Evolutionary conservation across 306 rosid species (phyloP), one percentile per base, ranked within the genome.

Genomic region (Canavalia ensiformis): DNA sequence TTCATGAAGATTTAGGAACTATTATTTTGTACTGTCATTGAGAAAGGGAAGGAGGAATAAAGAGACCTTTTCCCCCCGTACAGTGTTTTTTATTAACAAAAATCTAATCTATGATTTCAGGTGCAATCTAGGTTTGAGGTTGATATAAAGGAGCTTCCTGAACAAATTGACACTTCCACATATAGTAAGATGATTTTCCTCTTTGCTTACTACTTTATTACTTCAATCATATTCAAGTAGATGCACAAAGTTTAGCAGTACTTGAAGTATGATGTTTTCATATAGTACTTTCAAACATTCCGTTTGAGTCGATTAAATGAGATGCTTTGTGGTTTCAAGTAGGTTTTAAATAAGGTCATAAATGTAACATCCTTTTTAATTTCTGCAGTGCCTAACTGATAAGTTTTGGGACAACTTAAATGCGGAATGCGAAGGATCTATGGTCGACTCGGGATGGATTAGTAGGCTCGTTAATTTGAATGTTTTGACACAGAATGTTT

Each of bases 111-210:
- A 1, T 49, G 57, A 59, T 55, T 76, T 52, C 94, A 95, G 98
- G 98, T 95, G 85, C 98, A 95, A 73, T 92, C 92, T 77, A 91
- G 98, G 92, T 95, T 95, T 86, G 98, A 95, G 88, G 98, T 93
- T 72, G 98, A 95, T 75, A 95, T 95, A 66, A 91, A 95, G 88
- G 94, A 91, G 90, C 95, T 95, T 82, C 98, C 98, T 52, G 98
- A 92, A 86, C 97, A 95, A 87, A 95, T 95, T 63, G 98, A 95
- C 84, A 95, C 97, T 29, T 87, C 97, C 47, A 92, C 98, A 64
- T 95, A 95, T 72, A 95, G 97, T 95, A 90, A 77, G 97, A 86
- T 49, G 13, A 34, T 73, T 70, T 72, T 78, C 59, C 78, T 51
- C 6, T 46, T 42, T 6, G 35, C 18, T 3, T 45, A 1, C 33